Evolutionary conservation across 164 flowering plant genomes (phyloP).

Genomic region (Annona squamosa): DNA sequence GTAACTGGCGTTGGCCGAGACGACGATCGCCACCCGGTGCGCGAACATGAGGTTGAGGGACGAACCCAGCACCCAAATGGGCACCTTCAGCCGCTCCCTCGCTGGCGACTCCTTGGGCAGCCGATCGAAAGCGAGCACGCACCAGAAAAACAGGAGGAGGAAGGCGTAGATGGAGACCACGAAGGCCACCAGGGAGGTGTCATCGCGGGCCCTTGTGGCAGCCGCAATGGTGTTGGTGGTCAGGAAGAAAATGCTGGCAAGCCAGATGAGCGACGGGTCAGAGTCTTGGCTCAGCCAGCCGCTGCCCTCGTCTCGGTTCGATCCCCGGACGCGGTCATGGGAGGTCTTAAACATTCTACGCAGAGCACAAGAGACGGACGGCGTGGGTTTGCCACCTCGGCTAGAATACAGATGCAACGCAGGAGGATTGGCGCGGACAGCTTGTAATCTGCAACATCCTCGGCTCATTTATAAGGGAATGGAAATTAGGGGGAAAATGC

Average conservation of each 20-base stretch:
- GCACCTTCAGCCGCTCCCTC: slow-evolving; percentile 1
- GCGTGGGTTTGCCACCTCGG: too few species aligned
- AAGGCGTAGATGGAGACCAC: slow-evolving; percentile 2
- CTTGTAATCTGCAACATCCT: background rate
- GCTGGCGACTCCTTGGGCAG: slow-evolving; percentile 2
- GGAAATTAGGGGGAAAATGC: too few species aligned
- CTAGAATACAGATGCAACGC: background rate
- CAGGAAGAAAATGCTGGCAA: background rate
- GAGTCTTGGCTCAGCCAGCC: background rate
- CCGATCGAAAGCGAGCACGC: background rate
- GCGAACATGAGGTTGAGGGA: background rate
- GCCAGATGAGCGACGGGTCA: background rate
- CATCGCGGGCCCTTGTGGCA: background rate
- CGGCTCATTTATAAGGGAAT: too few species aligned
- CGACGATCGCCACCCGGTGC: background rate
- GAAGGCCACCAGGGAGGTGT: background rate
- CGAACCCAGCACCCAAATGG: slow-evolving; percentile 5
- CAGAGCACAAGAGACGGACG: too few species aligned
- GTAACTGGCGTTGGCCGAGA: background rate
- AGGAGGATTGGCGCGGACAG: background rate
- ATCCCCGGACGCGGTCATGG: background rate
- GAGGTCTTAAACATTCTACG: too few species aligned
- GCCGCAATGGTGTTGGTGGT: background rate
- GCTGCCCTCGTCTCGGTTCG: background rate
- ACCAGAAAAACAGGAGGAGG: slow-evolving; percentile 4